phyloP scores from a whole-genome alignment of 1,284 basidiomycete genomes.

The Ustilago cynodontis region DNA sequence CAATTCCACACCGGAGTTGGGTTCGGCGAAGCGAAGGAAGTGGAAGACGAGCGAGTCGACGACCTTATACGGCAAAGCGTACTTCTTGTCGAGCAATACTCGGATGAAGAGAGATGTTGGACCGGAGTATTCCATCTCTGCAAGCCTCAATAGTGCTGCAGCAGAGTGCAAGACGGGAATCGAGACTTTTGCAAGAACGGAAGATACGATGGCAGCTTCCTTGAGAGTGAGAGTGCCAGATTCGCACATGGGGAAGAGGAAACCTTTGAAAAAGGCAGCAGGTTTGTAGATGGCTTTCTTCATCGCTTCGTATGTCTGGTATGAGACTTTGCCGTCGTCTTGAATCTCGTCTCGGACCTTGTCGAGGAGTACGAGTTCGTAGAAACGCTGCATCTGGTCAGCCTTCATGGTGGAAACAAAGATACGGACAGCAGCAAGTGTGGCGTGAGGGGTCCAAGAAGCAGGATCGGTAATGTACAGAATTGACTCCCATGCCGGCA shows the following conservation, averaged over 20 bases:
- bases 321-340: constrained; percentile 84
- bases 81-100: constrained; percentile 96
- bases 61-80: constrained; percentile 97
- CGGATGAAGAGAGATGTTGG: constrained; percentile 97
- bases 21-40: constrained; percentile 86
- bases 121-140: constrained; percentile 94
- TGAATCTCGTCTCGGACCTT: constrained; percentile 89
- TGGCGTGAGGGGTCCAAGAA: constrained; percentile 95
- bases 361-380: constrained; percentile 91
- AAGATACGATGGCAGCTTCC: constrained; percentile 94
- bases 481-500: constrained; percentile 95
- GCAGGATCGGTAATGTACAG: constrained; percentile 92
- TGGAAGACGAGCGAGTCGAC: constrained; percentile 98
- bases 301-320: constrained; percentile 92
- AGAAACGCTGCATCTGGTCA: constrained; percentile 90
- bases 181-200: constrained; percentile 89
- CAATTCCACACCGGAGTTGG: constrained; percentile 64
- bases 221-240: constrained; percentile 84
- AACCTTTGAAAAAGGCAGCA: constrained; percentile 97
- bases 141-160: constrained; percentile 90
- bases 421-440: constrained; percentile 91
- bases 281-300: constrained; percentile 96
- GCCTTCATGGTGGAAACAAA: constrained; percentile 98
- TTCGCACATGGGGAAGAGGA: constrained; percentile 94
- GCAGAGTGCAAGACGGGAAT: constrained; percentile 96